Evolutionary conservation across 192 early-diverging fungal species (phyloP), one percentile per base, ranked within the genome.

Genomic region (Linnemannia elongata): DNA sequence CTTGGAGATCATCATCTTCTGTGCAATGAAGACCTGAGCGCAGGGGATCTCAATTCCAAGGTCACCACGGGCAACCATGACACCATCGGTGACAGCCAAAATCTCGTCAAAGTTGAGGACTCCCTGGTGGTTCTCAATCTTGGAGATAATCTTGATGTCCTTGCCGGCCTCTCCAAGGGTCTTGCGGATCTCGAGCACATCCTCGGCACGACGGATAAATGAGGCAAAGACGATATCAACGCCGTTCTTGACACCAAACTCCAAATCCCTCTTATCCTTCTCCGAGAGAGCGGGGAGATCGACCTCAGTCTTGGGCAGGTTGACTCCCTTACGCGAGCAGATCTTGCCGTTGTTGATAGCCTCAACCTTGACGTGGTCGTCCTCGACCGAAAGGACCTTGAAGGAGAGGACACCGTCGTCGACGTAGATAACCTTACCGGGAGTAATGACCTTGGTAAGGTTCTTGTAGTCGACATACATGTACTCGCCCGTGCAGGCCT

Each of bases 1-100:
- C 91, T 99, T 99, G 76, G 97, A 93, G 76, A 96, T 97, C 93
- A 99, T 98, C 97, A 97, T 98, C 92, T 99, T 99, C 86, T 99
- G 98, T 81, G 93, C 96, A 83, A 97, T 92, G 82, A 97, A 97
- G 30, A 97, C 97, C 88, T 96, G 93, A 71, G 96, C 96, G 33
- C 96, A 93, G 24, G 98, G 98, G 72, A 99, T 98, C 90, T 99
- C 98, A 69, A 99, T 97, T 80, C 98, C 98, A 75, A 99, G 90
- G 88, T 99, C 98, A 85, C 98, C 98, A 89, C 98, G 97, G 52
- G 98, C 98, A 88, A 99, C 96, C 98, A 99, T 99, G 80, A 99
- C 94, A 76, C 98, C 98, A 90, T 99, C 98, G 33, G 97, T 95
- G 63, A 95, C 98, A 68, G 80, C 88, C 54, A 99, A 91, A 83